A percentile compares a stretch with the other conserved stretches of the same genome.
Evolutionary conservation across 345 rosid species (phyloP).

Genomic region (Noccaea bulbosa): DNA sequence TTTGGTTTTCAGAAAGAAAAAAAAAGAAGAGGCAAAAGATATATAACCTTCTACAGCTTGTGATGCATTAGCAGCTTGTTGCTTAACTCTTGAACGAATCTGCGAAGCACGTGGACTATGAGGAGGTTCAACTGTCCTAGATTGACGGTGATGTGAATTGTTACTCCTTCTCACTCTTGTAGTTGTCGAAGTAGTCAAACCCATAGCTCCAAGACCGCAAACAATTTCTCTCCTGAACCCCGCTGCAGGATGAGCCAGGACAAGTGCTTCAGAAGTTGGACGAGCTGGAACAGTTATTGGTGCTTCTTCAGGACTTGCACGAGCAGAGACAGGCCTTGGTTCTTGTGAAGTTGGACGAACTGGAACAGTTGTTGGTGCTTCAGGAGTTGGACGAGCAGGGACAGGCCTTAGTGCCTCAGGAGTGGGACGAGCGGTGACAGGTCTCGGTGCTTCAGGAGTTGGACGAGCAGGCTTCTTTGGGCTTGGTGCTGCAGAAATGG

Average conservation of each 20-base stretch:
- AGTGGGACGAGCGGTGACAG: not conserved
- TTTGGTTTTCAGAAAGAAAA: conserved; percentile 22
- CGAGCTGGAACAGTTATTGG: not conserved
- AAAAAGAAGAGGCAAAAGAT: conserved; percentile 14
- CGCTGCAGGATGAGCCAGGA: not conserved
- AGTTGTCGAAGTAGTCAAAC: conserved; percentile 9
- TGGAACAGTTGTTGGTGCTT: not conserved
- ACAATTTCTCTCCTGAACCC: conserved; percentile 11
- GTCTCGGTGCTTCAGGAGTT: conserved; percentile 7
- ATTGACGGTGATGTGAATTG: conserved; percentile 5
- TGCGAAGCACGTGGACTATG: conserved; percentile 32
- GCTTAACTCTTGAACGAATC: conserved; percentile 28
- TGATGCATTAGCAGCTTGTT: conserved; percentile 26
- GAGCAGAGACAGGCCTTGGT: conserved; percentile 12
- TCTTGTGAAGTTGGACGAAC: not conserved
- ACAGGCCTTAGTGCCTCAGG: conserved; percentile 7
- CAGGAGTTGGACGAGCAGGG: not conserved
- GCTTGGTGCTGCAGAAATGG: not conserved
- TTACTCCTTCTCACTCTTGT: conserved; percentile 9
- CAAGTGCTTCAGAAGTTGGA: not conserved
- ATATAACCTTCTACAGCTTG: conserved; percentile 28
- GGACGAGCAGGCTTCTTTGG: not conserved
- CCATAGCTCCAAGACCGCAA: conserved; percentile 34
- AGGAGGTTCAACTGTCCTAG: conserved; percentile 31
- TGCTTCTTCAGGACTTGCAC: conserved; percentile 13